These are phyloP conservation scores for Syzygium malaccense DNA, from an alignment of 441 rosid species.

Conservation along the genomic window DNA sequence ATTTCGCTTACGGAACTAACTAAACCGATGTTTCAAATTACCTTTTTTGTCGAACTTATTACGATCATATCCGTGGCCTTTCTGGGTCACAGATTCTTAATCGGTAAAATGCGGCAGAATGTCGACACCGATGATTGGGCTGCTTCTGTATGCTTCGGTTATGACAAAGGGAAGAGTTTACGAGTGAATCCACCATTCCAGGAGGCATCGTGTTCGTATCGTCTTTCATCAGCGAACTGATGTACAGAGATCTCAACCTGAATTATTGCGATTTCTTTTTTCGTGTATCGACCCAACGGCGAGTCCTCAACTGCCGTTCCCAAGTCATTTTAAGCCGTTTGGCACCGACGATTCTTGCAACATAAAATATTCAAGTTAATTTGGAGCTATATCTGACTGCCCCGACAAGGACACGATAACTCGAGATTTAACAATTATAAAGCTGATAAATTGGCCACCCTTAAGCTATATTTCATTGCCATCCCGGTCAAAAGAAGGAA, in stretches of 20 bases:
- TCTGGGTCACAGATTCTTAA: too few relatives aligned
- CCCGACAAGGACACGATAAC: background rate
- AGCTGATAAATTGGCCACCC: too few relatives aligned
- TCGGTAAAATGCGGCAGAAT: background rate
- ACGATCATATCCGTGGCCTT: too few relatives aligned
- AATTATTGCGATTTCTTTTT: background rate
- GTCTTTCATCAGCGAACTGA: background rate
- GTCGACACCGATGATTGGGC: background rate
- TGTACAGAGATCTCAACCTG: background rate
- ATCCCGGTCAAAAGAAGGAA: background rate
- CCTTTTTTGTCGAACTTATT: too few relatives aligned
- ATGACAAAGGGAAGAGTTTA: background rate
- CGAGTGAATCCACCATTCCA: rapidly evolving
- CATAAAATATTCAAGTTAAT: background rate
- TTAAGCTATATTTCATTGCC: too few relatives aligned
- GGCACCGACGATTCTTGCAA: background rate
- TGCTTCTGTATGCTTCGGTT: background rate
- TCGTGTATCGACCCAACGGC: background rate
- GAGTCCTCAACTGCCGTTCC: background rate
- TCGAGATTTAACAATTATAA: background rate
- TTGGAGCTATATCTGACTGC: background rate
- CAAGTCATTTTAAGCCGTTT: background rate
- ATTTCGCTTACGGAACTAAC: background rate
- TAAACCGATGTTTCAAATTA: background rate
- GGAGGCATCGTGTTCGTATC: background rate